Evolutionary conservation across 805 yeast genomes (phyloP).

Genomic region (Pichia cephalocereana): DNA sequence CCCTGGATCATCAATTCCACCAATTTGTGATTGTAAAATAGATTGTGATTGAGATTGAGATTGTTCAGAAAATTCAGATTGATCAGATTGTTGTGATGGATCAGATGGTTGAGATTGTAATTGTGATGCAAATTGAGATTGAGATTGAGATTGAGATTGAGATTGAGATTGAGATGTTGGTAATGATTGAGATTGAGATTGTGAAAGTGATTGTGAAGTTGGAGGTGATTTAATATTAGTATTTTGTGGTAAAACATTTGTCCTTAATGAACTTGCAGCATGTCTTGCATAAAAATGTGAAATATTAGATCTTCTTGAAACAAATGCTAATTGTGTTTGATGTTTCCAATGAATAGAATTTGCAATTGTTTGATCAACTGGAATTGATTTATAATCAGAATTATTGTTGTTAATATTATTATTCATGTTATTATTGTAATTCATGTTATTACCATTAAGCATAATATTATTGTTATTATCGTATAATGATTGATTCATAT

Average conservation of each 20-base stretch:
- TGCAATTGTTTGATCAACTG: slow-evolving; percentile 27
- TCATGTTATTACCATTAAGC: too few relatives aligned
- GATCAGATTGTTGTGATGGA: too few relatives aligned
- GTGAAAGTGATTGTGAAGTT: neutral
- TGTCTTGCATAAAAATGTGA: slow-evolving; percentile 81
- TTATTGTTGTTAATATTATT: too few relatives aligned
- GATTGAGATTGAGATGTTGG: neutral
- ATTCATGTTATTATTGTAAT: too few relatives aligned
- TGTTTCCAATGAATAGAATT: slow-evolving; percentile 62
- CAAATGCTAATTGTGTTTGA: slow-evolving; percentile 62
- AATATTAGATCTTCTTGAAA: slow-evolving; percentile 52
- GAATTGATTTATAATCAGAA: slow-evolving; percentile 13
- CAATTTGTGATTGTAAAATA: neutral
- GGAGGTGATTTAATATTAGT: slow-evolving; percentile 16
- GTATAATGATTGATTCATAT: slow-evolving; percentile 11
- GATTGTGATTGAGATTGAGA: neutral
- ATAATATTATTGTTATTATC: neutral
- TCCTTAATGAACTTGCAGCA: slow-evolving; percentile 62
- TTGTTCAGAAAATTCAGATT: neutral
- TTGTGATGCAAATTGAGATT: slow-evolving; percentile 12
- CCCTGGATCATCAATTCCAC: slow-evolving; percentile 8
- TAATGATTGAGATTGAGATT: neutral
- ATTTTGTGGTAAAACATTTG: slow-evolving; percentile 23
- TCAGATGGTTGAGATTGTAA: slow-evolving; percentile 16
- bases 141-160: neutral